These are phyloP conservation scores for Ottelia alismoides DNA, from an alignment of 106 monocot genomes.

Conservation along the genomic window DNA sequence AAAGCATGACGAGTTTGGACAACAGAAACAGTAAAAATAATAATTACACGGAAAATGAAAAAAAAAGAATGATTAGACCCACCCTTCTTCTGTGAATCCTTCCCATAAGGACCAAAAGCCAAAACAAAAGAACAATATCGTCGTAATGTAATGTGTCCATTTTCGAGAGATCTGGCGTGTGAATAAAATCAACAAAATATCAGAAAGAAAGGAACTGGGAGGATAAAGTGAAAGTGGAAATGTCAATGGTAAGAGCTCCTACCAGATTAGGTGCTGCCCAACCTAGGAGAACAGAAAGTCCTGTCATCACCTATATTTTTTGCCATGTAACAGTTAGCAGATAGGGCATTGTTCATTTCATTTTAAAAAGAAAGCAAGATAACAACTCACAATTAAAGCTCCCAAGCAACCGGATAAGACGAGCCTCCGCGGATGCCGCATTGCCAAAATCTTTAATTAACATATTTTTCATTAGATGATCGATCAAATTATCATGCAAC, in stretches of 20 bases:
- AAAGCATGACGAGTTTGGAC: too few relatives aligned
- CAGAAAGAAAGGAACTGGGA: neutral
- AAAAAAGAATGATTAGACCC: constrained; percentile 4
- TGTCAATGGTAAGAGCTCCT: too few relatives aligned
- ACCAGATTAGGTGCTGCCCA: constrained; percentile 99
- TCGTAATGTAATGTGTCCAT: constrained; percentile 86
- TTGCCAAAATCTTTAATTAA: constrained; percentile 72
- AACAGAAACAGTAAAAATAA: neutral
- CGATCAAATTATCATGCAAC: too few relatives aligned
- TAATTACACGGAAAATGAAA: constrained; percentile 1
- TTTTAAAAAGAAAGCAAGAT: too few relatives aligned
- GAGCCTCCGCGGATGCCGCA: constrained; percentile 89
- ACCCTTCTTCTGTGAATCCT: constrained; percentile 76
- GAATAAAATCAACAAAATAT: neutral
- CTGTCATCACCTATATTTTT: constrained; percentile 79
- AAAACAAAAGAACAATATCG: constrained; percentile 78
- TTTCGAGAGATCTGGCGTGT: constrained; percentile 71
- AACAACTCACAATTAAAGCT: constrained; percentile 69
- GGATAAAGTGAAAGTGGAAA: too few relatives aligned
- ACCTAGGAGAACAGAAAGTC: constrained; percentile 75
- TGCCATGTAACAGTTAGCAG: neutral
- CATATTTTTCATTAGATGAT: too few relatives aligned
- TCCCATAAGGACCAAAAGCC: constrained; percentile 96
- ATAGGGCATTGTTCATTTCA: too few relatives aligned
- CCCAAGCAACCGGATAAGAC: constrained; percentile 71